Conservation (phyloP, 164 flowering plant species). For the Cinnamomum chago region DNA sequence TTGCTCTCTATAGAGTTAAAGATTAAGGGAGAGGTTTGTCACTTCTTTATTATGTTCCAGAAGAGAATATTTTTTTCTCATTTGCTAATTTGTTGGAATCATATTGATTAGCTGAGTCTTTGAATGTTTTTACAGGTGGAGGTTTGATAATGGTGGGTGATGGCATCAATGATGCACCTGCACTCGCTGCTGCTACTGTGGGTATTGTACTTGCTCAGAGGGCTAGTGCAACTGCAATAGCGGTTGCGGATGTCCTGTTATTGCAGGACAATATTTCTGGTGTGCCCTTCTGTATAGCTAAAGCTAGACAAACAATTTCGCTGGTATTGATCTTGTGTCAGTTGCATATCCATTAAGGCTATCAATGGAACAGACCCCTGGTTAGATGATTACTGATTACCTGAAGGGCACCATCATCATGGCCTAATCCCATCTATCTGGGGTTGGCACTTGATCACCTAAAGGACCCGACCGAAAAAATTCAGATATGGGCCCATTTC, state of each 20-base stretch:
- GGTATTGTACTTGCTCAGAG: conserved; percentile 97
- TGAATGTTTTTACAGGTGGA: conserved; percentile 51
- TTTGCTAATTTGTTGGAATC: not conserved
- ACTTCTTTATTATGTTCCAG: not conserved
- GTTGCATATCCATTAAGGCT: not conserved
- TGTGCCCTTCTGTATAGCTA: conserved; percentile 91
- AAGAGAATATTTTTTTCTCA: not conserved
- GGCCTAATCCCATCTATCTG: too few species aligned
- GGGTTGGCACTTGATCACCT: too few species aligned
- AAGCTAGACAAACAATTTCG: conserved; percentile 89
- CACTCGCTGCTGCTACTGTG: conserved; percentile 97
- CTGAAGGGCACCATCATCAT: too few species aligned
- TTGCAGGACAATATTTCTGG: conserved; percentile 83
- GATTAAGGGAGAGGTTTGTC: too few species aligned
- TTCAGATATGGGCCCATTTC: too few species aligned
- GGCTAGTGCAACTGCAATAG: conserved; percentile 97
- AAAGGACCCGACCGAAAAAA: too few species aligned
- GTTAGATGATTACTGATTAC: too few species aligned
- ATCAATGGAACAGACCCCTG: too few species aligned
- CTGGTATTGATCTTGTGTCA: conserved; percentile 47
- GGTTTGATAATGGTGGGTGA: conserved; percentile 98
- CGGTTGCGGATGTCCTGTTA: conserved; percentile 93
- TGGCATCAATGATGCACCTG: conserved; percentile 99
- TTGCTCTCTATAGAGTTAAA: too few species aligned
- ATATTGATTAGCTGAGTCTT: conserved; percentile 6